Conservation (phyloP, 23 red algal genomes). For the Gracilaria gracilis region DNA sequence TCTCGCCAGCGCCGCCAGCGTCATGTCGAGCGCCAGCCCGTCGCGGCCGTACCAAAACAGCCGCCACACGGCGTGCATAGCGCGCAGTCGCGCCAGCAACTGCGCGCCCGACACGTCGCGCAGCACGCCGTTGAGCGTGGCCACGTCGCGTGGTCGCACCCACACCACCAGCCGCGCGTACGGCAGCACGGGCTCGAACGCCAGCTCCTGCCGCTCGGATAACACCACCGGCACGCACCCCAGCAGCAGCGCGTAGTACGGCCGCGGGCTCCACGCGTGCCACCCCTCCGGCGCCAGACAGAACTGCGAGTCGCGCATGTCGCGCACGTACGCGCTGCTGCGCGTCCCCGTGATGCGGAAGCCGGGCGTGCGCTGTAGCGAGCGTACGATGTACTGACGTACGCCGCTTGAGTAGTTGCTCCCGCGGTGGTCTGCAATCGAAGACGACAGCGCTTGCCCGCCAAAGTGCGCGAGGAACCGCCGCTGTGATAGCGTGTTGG, state of each 20-base stretch:
- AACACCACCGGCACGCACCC: conserved; percentile 77
- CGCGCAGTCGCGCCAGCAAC: background rate
- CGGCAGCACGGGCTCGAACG: conserved; percentile 51
- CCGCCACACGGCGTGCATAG: conserved; percentile 56
- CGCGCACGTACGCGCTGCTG: conserved; percentile 38
- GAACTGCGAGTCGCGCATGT: conserved; percentile 69
- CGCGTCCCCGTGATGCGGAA: conserved; percentile 75
- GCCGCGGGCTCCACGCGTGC: conserved; percentile 77
- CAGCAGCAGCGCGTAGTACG: conserved; percentile 65
- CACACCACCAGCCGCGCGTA: conserved; percentile 57
- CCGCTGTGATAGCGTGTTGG: conserved; percentile 4
- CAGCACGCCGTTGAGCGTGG: conserved; percentile 37
- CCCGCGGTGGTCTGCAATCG: conserved; percentile 65
- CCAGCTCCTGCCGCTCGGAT: conserved; percentile 64
- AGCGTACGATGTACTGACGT: conserved; percentile 33
- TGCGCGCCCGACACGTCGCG: conserved; percentile 22
- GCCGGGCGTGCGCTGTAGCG: conserved; percentile 33
- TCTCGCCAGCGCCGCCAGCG: conserved; percentile 28
- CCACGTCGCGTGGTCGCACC: conserved; percentile 60
- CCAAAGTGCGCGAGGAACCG: conserved; percentile 56
- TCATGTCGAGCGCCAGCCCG: conserved; percentile 33
- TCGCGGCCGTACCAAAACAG: conserved; percentile 63
- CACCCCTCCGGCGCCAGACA: conserved; percentile 74
- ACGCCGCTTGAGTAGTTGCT: conserved; percentile 76
- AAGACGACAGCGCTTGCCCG: conserved; percentile 55